Base-by-base conservation (phyloP, 768 basidiomycete genomes). In the Boletus rubroflammeus region DNA sequence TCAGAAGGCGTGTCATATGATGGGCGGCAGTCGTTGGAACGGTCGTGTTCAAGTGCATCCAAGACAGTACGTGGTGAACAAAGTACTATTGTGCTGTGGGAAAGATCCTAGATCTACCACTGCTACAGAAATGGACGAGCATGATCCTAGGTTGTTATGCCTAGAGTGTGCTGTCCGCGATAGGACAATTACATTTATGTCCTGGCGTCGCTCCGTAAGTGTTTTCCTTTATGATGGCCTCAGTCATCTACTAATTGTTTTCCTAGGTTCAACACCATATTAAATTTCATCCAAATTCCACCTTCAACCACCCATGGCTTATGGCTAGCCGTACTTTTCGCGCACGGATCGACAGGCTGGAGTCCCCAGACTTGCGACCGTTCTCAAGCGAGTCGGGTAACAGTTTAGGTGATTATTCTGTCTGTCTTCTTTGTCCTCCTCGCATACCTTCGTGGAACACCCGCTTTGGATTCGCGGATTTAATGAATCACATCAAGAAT, bases 361-460 rank as follows among this genome's bases (percentile, higher is more conserved):
- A 53, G 13, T 40, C 48, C 5, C 29, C 23, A 28, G 29, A 35
- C 15, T 40, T 44, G 38, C 50, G 31, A 35, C 31, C 51, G 2
- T 53, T 56, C 6, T 26, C 51, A 26, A 52, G 41, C 21, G 5
- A 21, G 13, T 31, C 47, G 9, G 57, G 53, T 19, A 32, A 43
- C 26, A 39, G 42, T 14, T 44, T 59, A 1, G 26, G 55, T 14
- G 67, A 58, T 40, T 57, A 66, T 34, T 66, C 63, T 32, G 28
- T 57, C 43, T 67, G 67, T 39, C 62, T 65, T 45, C 56, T 47
- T 26, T 68, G 67, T 38, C 67, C 67, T 48, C 61, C 62, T 44
- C 58, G 63, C 15, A 59, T 68, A 42, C 65, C 65, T 31, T 69
- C 65, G 31, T 67, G 67, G 67, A 54, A 48, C 29, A 59, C 67